Evolutionary conservation across 2,329 filamentous ascomycete genomes (phyloP).

Genomic region (Botryosphaeria agaves): DNA sequence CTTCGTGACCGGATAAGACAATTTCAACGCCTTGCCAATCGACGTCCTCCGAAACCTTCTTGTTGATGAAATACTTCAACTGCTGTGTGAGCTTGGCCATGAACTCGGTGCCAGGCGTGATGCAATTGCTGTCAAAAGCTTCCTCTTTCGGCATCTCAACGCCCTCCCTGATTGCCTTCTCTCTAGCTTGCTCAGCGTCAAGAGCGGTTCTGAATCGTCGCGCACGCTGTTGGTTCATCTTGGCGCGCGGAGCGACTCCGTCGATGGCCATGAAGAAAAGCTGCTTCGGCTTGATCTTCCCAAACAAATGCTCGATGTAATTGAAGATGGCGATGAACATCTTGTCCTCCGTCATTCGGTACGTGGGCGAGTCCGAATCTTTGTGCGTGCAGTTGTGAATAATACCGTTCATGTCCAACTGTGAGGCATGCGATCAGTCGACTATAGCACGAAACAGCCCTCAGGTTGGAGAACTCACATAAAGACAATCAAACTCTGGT

Average conservation of each 20-base stretch:
- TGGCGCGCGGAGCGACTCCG: constrained; percentile 89
- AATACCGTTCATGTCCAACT: constrained; percentile 97
- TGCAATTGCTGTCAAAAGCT: constrained; percentile 97
- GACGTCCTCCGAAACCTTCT: constrained; percentile 90
- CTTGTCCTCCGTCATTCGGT: constrained; percentile 88
- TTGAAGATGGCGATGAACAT: constrained; percentile 99
- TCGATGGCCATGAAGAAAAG: constrained; percentile 99
- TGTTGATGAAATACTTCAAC: constrained; percentile 96
- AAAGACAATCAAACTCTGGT: constrained; percentile 95
- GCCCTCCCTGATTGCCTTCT: constrained; percentile 81
- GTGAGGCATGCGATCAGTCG: constrained; percentile 3
- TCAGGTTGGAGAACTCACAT: constrained; percentile 34
- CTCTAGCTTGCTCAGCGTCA: constrained; percentile 74
- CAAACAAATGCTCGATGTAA: constrained; percentile 96
- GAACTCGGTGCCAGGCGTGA: constrained; percentile 92
- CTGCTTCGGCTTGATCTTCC: constrained; percentile 96
- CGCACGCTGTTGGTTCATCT: constrained; percentile 98
- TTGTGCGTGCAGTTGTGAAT: constrained; percentile 99
- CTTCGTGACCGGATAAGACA: constrained; percentile 91
- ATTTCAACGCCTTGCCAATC: constrained; percentile 97
- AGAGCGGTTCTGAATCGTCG: constrained; percentile 88
- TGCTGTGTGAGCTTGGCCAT: constrained; percentile 94
- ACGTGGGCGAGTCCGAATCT: constrained; percentile 79
- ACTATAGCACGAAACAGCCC: not conserved
- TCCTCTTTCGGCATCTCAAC: constrained; percentile 89